Conservation (phyloP, 2,329 filamentous ascomycete species). For the Hymenoscyphus infarciens region DNA sequence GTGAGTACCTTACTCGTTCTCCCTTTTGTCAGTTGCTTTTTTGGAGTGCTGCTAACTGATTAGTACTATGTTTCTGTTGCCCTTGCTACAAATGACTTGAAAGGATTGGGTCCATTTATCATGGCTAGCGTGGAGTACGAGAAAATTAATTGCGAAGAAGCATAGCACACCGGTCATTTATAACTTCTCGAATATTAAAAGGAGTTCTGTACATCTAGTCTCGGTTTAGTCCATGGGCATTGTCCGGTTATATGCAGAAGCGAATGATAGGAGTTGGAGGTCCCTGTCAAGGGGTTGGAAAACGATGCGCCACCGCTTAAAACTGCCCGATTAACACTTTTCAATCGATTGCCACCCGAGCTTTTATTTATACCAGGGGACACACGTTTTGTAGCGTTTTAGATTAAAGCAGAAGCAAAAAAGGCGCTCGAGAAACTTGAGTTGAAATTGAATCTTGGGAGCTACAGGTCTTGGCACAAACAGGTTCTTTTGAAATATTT, state of each 20-base stretch:
- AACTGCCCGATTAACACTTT: too few relatives aligned
- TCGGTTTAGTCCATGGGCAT: too few relatives aligned
- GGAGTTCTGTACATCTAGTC: too few relatives aligned
- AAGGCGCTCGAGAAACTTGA: not conserved
- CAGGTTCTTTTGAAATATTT: too few relatives aligned
- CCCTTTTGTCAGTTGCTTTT: not conserved
- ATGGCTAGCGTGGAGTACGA: constrained; percentile 24
- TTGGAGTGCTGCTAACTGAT: not conserved
- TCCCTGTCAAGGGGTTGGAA: too few relatives aligned
- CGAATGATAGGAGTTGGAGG: too few relatives aligned
- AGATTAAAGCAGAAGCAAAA: not conserved
- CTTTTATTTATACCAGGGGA: not conserved
- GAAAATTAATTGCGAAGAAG: not conserved
- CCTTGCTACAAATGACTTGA: constrained; percentile 25
- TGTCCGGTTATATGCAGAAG: too few relatives aligned
- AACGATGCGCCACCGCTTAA: too few relatives aligned
- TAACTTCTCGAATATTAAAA: too few relatives aligned
- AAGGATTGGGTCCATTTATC: constrained; percentile 28
- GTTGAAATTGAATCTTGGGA: too few relatives aligned
- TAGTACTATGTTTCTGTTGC: constrained; percentile 27
- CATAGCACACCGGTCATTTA: too few relatives aligned
- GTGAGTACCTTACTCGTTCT: constrained; percentile 15
- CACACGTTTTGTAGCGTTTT: not conserved
- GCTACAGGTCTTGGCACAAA: too few relatives aligned
- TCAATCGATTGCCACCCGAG: not conserved